Conservation (phyloP, 2,329 filamentous ascomycete species). For the Epichloe gansuensis region DNA sequence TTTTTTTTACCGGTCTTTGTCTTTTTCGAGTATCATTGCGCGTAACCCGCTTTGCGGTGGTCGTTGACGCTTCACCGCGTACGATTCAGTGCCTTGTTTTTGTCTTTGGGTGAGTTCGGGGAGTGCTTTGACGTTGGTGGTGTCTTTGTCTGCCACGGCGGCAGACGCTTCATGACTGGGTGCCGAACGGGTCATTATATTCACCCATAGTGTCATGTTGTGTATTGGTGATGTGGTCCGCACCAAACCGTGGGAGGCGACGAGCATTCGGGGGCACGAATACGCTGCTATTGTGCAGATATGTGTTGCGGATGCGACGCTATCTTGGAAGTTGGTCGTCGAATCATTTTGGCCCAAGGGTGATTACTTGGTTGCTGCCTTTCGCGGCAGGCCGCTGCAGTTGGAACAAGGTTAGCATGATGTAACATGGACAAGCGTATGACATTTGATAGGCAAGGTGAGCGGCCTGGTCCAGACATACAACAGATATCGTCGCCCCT, state of each 20-base stretch:
- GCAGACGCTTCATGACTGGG: too few species aligned
- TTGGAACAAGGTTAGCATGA: conserved; percentile 10
- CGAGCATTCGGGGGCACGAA: not conserved
- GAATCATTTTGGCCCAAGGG: conserved; percentile 26
- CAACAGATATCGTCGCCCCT: conserved; percentile 33
- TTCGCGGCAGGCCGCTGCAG: conserved; percentile 25
- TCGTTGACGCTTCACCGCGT: too few species aligned
- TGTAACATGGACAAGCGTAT: not conserved
- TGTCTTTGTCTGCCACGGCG: too few species aligned
- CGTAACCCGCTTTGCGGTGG: too few species aligned
- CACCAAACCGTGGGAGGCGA: not conserved
- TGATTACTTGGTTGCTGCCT: conserved; percentile 25
- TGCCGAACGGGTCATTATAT: too few species aligned
- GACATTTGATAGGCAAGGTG: not conserved
- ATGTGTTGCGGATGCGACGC: conserved; percentile 16
- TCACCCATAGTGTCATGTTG: too few species aligned
- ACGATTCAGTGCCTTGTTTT: too few species aligned
- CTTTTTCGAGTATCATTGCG: not conserved
- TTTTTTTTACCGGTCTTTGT: not conserved
- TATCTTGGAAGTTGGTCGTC: conserved; percentile 18
- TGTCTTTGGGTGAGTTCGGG: too few species aligned
- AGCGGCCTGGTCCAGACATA: conserved; percentile 16
- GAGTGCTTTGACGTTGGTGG: too few species aligned
- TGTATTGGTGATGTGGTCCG: not conserved
- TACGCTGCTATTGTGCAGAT: conserved; percentile 14